Percentiles rank a stretch among this genome's conserved stretches.
These are phyloP conservation scores for Aspergillus sp. DNA, from an alignment of 2,329 filamentous ascomycete species.

Conservation along the genomic window DNA sequence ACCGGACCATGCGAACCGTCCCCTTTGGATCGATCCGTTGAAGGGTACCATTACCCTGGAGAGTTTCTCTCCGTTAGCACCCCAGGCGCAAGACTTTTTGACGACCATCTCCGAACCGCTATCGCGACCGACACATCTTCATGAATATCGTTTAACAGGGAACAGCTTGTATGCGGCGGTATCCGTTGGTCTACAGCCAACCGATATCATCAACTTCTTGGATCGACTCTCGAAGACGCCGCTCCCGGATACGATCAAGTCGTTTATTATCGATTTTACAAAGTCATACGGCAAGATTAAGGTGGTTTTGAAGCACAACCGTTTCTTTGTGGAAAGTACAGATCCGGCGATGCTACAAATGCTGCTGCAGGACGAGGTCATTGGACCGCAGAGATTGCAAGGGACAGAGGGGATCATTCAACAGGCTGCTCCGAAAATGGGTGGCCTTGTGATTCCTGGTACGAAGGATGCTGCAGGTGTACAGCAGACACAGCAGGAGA, in stretches of 20 bases:
- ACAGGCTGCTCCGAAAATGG: constrained; percentile 77
- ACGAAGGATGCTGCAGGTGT: constrained; percentile 89
- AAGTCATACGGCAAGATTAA: constrained; percentile 93
- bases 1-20: constrained; percentile 79
- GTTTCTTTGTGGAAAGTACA: constrained; percentile 87
- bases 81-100: constrained; percentile 85
- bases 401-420: constrained; percentile 66
- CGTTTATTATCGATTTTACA: constrained; percentile 76
- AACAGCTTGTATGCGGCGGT: constrained; percentile 95
- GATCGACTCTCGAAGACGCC: constrained; percentile 85
- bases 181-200: constrained; percentile 81
- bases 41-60: constrained; percentile 86
- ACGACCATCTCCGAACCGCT: constrained; percentile 93
- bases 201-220: constrained; percentile 83
- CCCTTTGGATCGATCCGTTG: constrained; percentile 86
- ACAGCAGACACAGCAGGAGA: constrained; percentile 57
- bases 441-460: constrained; percentile 82
- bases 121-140: constrained; percentile 80
- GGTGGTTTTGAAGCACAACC: constrained; percentile 87
- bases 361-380: constrained; percentile 75
- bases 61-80: constrained; percentile 82
- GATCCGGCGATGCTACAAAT: constrained; percentile 80
- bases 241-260: constrained; percentile 69
- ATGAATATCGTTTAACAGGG: constrained; percentile 86
- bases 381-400: constrained; percentile 72